Percentiles rank a stretch among this genome's conserved stretches.
phyloP scores from a whole-genome alignment of 1,284 basidiomycete genomes.

The Cryptococcus sp. region DNA sequence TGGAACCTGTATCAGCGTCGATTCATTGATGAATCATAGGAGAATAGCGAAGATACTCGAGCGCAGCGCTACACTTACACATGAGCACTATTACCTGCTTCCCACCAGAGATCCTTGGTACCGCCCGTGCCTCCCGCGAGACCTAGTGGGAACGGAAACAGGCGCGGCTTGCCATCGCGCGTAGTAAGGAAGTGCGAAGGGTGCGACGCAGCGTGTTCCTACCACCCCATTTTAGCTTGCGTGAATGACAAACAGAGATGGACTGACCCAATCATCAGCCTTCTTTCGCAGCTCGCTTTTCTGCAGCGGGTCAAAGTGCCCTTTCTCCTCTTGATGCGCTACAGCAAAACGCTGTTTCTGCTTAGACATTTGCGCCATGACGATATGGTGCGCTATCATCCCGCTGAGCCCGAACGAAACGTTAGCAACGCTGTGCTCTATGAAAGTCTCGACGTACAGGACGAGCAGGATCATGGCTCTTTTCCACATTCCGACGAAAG shows the following conservation, averaged over 20 bases:
- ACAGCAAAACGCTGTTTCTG: slow-evolving; percentile 5
- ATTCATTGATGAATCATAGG: not conserved
- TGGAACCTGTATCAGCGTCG: not conserved
- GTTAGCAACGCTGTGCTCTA: not conserved
- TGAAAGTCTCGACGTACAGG: slow-evolving; percentile 13
- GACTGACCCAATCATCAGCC: slow-evolving; percentile 33
- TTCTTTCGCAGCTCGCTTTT: slow-evolving; percentile 19
- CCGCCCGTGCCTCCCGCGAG: slow-evolving; percentile 28
- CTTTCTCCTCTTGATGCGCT: slow-evolving; percentile 5
- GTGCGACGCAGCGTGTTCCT: slow-evolving; percentile 30
- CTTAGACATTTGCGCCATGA: slow-evolving; percentile 9
- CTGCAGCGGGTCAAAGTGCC: slow-evolving; percentile 15
- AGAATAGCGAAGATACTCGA: too few relatives aligned
- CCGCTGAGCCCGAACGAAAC: not conserved
- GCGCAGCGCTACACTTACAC: slow-evolving; percentile 26
- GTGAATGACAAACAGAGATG: too few relatives aligned
- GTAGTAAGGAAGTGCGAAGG: slow-evolving; percentile 42
- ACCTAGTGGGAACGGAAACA: slow-evolving; percentile 45
- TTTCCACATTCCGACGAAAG: slow-evolving; percentile 23
- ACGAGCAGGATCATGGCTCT: slow-evolving; percentile 31
- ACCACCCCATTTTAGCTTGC: not conserved
- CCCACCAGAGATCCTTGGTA: slow-evolving; percentile 42
- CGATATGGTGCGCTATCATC: slow-evolving; percentile 22
- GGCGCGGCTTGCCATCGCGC: slow-evolving; percentile 36
- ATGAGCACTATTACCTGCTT: slow-evolving; percentile 41